phyloP scores from a whole-genome alignment of 2,329 filamentous ascomycete species.

The Fusarium tricinctum region DNA sequence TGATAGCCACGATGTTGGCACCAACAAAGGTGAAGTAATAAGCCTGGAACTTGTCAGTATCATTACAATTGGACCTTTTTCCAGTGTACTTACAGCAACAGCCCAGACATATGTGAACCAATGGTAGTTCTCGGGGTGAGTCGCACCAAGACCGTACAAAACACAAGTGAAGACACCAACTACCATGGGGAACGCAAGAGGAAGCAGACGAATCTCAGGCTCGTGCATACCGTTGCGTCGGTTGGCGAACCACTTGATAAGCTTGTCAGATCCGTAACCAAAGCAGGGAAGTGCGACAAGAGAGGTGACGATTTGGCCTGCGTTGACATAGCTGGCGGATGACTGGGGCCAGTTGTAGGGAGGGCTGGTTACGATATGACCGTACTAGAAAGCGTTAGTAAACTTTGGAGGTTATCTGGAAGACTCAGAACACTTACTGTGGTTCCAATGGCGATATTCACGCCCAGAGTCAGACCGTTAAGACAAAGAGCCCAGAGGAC shows the following conservation, averaged over 20 bases:
- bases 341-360: conserved; percentile 43
- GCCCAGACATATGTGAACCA: conserved; percentile 32
- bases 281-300: conserved; percentile 39
- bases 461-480: conserved; percentile 41
- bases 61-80: neutral
- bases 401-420: no score
- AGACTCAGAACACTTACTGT: neutral
- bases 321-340: conserved; percentile 42
- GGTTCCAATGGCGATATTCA: conserved; percentile 45
- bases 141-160: conserved; percentile 16
- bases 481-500: conserved; percentile 42
- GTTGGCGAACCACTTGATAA: conserved; percentile 42
- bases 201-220: conserved; percentile 39
- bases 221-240: conserved; percentile 41
- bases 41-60: neutral
- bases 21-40: conserved; percentile 32
- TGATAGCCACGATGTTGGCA: conserved; percentile 43
- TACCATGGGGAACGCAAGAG: conserved; percentile 39
- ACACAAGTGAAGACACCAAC: conserved; percentile 31
- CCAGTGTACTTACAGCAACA: conserved; percentile 4
- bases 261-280: conserved; percentile 39
- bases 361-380: conserved; percentile 31
- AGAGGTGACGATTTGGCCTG: conserved; percentile 41
- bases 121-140: conserved; percentile 23
- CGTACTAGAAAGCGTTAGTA: conserved; percentile 6